These are phyloP conservation scores for Stereum hirsutum DNA, from an alignment of 1,284 basidiomycete genomes.

Conservation along the genomic window DNA sequence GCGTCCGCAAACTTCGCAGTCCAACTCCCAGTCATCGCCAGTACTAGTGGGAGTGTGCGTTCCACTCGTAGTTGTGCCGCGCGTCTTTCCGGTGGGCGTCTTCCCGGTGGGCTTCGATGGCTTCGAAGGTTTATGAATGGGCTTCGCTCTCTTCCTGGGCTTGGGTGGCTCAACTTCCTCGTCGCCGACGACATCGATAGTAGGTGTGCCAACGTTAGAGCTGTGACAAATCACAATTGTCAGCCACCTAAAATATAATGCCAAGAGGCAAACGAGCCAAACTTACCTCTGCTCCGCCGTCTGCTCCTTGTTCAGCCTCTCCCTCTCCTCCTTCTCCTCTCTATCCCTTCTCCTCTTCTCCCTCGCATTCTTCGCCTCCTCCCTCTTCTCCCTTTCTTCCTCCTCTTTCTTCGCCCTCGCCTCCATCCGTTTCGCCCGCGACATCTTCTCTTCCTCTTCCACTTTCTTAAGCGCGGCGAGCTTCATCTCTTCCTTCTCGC, in stretches of 20 bases:
- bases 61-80: slow-evolving; percentile 25
- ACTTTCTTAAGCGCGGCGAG: slow-evolving; percentile 40
- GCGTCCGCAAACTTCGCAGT: slow-evolving; percentile 74
- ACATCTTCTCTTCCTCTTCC: slow-evolving; percentile 57
- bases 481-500: slow-evolving; percentile 60
- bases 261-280: slow-evolving; percentile 1
- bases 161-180: too few species aligned
- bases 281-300: slow-evolving; percentile 12
- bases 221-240: background rate
- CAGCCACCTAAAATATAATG: background rate
- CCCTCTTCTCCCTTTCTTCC: slow-evolving; percentile 47
- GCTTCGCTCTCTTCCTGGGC: too few species aligned
- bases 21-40: slow-evolving; percentile 70
- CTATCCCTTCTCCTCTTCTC: slow-evolving; percentile 43
- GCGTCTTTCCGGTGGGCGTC: background rate
- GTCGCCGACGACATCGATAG: slow-evolving; percentile 9
- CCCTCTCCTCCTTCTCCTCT: slow-evolving; percentile 32
- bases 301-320: slow-evolving; percentile 10
- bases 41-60: slow-evolving; percentile 31
- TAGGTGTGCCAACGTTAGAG: slow-evolving; percentile 4
- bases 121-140: background rate
- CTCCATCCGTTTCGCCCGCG: slow-evolving; percentile 53
- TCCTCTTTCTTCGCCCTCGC: slow-evolving; percentile 58
- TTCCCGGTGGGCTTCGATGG: too few species aligned
- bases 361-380: slow-evolving; percentile 41